phyloP scores from a whole-genome alignment of 108 stramenopile species.

The Nitzschia palea region DNA sequence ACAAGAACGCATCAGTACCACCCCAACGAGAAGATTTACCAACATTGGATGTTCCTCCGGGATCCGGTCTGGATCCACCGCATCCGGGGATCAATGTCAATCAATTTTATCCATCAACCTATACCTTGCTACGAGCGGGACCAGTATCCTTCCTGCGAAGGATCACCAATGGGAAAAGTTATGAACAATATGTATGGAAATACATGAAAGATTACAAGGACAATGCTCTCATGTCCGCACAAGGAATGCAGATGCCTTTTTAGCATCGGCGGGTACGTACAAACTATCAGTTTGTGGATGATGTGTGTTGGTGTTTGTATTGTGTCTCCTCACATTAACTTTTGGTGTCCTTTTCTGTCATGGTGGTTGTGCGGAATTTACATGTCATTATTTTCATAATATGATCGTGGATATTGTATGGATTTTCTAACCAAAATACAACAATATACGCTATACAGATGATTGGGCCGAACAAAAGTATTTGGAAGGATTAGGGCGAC shows the following conservation, averaged over 20 bases:
- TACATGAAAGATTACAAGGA: conserved; percentile 14
- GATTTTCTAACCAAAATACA: too few relatives aligned
- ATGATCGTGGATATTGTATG: too few relatives aligned
- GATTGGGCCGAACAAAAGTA: conserved; percentile 28
- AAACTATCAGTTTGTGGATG: too few relatives aligned
- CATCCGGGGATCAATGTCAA: not conserved
- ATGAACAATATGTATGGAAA: conserved; percentile 14
- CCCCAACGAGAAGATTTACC: not conserved
- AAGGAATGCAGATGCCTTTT: conserved; percentile 30
- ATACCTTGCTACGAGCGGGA: conserved; percentile 16
- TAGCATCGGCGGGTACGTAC: conserved; percentile 3
- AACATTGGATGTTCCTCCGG: not conserved
- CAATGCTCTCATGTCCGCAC: conserved; percentile 1
- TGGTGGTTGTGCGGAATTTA: too few relatives aligned
- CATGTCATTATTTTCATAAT: too few relatives aligned
- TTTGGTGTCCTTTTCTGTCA: too few relatives aligned
- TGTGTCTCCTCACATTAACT: too few relatives aligned
- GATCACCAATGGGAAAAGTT: not conserved
- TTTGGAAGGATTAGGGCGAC: conserved; percentile 2
- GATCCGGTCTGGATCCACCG: not conserved
- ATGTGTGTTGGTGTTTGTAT: too few relatives aligned
- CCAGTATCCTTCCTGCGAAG: conserved; percentile 19
- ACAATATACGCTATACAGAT: not conserved
- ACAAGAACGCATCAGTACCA: not conserved
- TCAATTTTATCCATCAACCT: conserved; percentile 10